Evolutionary conservation across 2,329 filamentous ascomycete species (phyloP).

Genomic region (Alternaria postmessia): DNA sequence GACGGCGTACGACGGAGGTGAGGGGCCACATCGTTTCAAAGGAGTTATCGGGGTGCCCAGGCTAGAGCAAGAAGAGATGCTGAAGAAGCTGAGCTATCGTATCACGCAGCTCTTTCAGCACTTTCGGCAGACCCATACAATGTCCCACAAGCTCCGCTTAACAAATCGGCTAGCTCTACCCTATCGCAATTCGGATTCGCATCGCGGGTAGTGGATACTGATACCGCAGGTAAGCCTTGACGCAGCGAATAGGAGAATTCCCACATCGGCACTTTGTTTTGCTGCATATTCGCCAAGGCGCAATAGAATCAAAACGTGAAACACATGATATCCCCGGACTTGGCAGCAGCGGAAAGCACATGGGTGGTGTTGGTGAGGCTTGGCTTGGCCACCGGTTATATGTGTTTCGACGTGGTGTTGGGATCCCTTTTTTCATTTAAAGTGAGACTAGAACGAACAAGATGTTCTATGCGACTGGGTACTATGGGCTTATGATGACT

Average conservation of each 20-base stretch:
- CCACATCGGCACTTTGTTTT: neutral
- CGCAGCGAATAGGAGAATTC: conserved; percentile 2
- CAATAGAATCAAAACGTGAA: conserved; percentile 15
- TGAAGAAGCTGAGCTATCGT: too few relatives aligned
- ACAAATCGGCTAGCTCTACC: neutral
- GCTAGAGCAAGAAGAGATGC: too few relatives aligned
- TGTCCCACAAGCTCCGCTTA: neutral
- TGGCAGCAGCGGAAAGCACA: conserved; percentile 16
- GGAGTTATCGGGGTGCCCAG: too few relatives aligned
- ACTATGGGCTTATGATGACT: conserved; percentile 5
- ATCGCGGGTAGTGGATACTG: neutral
- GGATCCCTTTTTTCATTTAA: conserved; percentile 15
- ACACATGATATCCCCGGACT: conserved; percentile 20
- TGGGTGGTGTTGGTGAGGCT: conserved; percentile 10
- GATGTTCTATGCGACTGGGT: neutral
- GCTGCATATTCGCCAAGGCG: conserved; percentile 10
- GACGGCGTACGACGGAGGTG: too few relatives aligned
- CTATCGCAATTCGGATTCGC: neutral
- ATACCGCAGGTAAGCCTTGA: neutral
- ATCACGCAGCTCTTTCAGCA: too few relatives aligned
- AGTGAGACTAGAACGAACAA: conserved; percentile 15
- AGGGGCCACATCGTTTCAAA: too few relatives aligned
- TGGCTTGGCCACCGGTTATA: conserved; percentile 21
- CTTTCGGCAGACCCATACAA: neutral
- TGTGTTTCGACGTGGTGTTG: conserved; percentile 16